Evolutionary conservation across 495 filamentous ascomycete genomes (phyloP).

Genomic region (Acidomyces sp.): DNA sequence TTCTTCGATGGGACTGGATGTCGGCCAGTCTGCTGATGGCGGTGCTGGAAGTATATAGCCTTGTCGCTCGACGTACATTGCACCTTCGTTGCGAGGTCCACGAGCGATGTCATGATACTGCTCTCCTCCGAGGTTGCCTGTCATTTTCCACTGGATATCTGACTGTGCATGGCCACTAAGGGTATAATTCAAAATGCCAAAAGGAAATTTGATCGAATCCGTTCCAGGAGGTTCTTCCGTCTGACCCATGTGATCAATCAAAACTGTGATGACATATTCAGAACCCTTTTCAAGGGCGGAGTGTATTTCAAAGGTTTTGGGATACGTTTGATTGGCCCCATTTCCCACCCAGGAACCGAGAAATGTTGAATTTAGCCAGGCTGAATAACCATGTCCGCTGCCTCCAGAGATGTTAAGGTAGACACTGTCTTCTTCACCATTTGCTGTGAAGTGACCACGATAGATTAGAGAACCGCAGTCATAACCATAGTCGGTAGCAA

Average conservation of each 20-base stretch:
- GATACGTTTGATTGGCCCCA: slow-evolving; percentile 41
- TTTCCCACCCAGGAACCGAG: slow-evolving; percentile 33
- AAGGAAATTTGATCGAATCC: slow-evolving; percentile 62
- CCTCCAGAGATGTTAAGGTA: slow-evolving; percentile 51
- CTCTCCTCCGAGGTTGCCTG: slow-evolving; percentile 66
- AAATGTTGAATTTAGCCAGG: slow-evolving; percentile 26
- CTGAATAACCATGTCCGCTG: slow-evolving; percentile 27
- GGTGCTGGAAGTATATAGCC: slow-evolving; percentile 55
- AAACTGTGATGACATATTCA: slow-evolving; percentile 51
- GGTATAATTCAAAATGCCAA: slow-evolving; percentile 52
- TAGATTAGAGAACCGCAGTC: slow-evolving; percentile 55
- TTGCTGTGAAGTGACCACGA: slow-evolving; percentile 59
- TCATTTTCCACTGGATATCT: slow-evolving; percentile 58
- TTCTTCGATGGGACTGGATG: slow-evolving; percentile 30
- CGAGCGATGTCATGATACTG: slow-evolving; percentile 50
- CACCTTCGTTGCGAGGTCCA: slow-evolving; percentile 69
- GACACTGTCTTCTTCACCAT: slow-evolving; percentile 45
- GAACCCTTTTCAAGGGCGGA: slow-evolving; percentile 41
- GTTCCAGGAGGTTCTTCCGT: slow-evolving; percentile 45
- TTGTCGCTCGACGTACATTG: slow-evolving; percentile 53
- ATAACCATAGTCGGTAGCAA: slow-evolving; percentile 62
- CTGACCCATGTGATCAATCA: slow-evolving; percentile 62
- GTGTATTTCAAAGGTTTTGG: too few relatives aligned
- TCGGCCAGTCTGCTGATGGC: slow-evolving; percentile 34
- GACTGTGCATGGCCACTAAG: slow-evolving; percentile 35